Evolutionary conservation across 441 rosid species (phyloP).

Genomic region (Gossypium trilobum): DNA sequence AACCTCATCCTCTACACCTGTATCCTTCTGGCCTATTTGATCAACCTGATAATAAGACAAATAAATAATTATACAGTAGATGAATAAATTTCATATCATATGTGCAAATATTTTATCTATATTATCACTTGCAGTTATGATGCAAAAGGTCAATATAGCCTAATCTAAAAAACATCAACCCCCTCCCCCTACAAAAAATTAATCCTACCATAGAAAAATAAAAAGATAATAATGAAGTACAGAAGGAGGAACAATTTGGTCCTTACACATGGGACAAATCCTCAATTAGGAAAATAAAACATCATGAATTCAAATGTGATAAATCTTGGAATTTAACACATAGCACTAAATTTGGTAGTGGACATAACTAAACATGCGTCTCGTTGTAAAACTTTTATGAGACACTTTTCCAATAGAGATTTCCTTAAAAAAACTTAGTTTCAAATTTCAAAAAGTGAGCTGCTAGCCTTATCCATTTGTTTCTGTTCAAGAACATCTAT

Average conservation of each 20-base stretch:
- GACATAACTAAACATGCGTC: not conserved
- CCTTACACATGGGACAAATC: not conserved
- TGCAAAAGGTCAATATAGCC: not conserved
- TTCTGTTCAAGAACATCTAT: not conserved
- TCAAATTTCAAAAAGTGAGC: not conserved
- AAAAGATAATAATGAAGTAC: not conserved
- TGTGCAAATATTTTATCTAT: not conserved
- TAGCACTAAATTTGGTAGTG: not conserved
- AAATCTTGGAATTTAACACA: not conserved
- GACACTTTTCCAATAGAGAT: not conserved
- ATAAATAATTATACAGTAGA: slow-evolving; percentile 3
- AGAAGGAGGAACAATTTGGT: not conserved
- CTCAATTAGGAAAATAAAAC: not conserved
- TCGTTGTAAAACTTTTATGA: not conserved
- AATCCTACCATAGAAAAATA: not conserved
- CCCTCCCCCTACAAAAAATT: not conserved
- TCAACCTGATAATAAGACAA: slow-evolving; percentile 52
- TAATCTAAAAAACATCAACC: not conserved
- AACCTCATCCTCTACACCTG: slow-evolving; percentile 74
- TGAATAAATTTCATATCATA: not conserved
- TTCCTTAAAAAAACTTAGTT: not conserved
- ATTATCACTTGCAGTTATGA: not conserved
- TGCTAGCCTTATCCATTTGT: not conserved
- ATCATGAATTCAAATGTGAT: not conserved
- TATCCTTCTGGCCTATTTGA: slow-evolving; percentile 62